These are phyloP conservation scores for Ganoderma sinense DNA, from an alignment of 1,284 basidiomycete species.

Conservation along the genomic window DNA sequence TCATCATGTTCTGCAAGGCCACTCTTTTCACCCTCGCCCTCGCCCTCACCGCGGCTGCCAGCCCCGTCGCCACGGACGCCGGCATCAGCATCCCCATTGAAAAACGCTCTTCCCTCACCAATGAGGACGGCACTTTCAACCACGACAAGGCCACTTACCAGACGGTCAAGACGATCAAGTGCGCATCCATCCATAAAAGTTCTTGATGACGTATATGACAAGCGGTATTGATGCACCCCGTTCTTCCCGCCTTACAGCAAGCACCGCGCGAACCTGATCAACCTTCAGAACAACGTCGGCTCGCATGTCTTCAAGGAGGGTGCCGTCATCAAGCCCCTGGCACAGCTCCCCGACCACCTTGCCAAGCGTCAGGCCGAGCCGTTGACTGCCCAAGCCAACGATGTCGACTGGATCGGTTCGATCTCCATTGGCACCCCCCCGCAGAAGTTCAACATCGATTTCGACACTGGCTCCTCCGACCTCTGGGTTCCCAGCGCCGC, in stretches of 20 bases:
- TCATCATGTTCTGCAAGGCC: slow-evolving; percentile 36
- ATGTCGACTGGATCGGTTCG: slow-evolving; percentile 38
- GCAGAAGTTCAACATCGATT: slow-evolving; percentile 35
- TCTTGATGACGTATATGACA: not conserved
- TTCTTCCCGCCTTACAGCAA: slow-evolving; percentile 26
- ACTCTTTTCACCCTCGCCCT: slow-evolving; percentile 32
- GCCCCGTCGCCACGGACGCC: slow-evolving; percentile 21
- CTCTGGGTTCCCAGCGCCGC: slow-evolving; percentile 48
- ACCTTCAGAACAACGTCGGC: slow-evolving; percentile 34
- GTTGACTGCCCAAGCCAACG: slow-evolving; percentile 31
- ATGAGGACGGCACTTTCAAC: slow-evolving; percentile 36
- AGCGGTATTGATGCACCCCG: not conserved
- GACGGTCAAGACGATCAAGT: slow-evolving; percentile 33
- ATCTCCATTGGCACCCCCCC: slow-evolving; percentile 41
- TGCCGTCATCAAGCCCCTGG: slow-evolving; percentile 28
- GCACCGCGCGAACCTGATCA: slow-evolving; percentile 37
- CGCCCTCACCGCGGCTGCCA: slow-evolving; percentile 33
- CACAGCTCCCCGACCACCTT: slow-evolving; percentile 16
- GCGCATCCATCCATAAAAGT: slow-evolving; percentile 5
- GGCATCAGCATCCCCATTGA: slow-evolving; percentile 31
- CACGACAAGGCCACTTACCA: slow-evolving; percentile 30
- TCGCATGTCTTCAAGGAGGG: slow-evolving; percentile 30
- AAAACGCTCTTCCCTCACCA: slow-evolving; percentile 32
- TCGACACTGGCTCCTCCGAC: slow-evolving; percentile 35
- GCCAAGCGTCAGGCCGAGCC: slow-evolving; percentile 32